These are phyloP conservation scores for Hordeum vulgare DNA, from an alignment of 176 grass and related monocot species.

Conservation along the genomic window MorexV3_pseudomolecules_assembly NC_058518.1:86333693-86334192, in stretches of 20 bases:
- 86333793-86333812: background rate
- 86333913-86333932: constrained; percentile 59
- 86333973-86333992: constrained; percentile 54
- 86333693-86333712: too few species aligned
- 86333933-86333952: constrained; percentile 69
- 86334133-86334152: constrained; percentile 67
- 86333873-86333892: background rate
- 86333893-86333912: constrained; percentile 55
- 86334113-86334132: constrained; percentile 68
- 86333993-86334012: constrained; percentile 13
- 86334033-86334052: constrained; percentile 15
- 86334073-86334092: constrained; percentile 96
- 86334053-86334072: constrained; percentile 77
- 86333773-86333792: constrained; percentile 3
- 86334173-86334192: constrained; percentile 35
- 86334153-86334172: constrained; percentile 96
- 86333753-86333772: background rate
- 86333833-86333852: background rate
- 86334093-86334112: constrained; percentile 89
- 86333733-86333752: background rate
- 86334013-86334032: background rate
- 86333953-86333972: constrained; percentile 75
- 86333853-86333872: background rate
- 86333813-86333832: background rate
- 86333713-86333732: background rate